These are phyloP conservation scores for Populus ilicifolia DNA, from an alignment of 345 rosid species.

Conservation along the genomic window DNA sequence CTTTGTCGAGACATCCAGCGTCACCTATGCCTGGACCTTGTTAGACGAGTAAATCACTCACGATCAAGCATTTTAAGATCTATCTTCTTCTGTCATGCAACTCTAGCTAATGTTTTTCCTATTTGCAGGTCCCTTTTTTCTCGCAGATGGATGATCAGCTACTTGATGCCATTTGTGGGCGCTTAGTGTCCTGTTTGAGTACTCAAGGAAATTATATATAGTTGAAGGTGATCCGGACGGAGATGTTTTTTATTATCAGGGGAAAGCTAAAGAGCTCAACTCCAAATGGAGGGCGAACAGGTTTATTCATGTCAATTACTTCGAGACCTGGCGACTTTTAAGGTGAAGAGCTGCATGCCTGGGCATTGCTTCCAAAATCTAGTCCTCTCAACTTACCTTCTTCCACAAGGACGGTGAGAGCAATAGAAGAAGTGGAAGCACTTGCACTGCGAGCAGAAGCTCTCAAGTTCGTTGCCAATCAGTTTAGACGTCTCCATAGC, in stretches of 20 bases:
- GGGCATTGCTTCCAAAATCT: conserved; percentile 90
- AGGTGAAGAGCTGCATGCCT: conserved; percentile 85
- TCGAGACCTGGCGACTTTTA: conserved; percentile 85
- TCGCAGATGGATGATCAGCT: conserved; percentile 95
- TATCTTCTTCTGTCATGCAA: neutral
- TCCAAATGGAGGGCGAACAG: conserved; percentile 86
- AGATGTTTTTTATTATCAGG: conserved; percentile 85
- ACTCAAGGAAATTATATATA: conserved; percentile 72
- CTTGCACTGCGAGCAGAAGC: conserved; percentile 86
- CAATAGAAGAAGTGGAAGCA: conserved; percentile 87
- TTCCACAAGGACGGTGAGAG: conserved; percentile 87
- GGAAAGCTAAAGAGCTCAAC: conserved; percentile 91
- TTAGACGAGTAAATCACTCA: conserved; percentile 38
- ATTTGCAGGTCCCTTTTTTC: conserved; percentile 72
- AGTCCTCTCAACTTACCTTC: conserved; percentile 59
- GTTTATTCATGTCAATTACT: conserved; percentile 80
- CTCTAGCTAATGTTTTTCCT: neutral
- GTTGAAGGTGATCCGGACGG: conserved; percentile 91
- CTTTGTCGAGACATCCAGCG: conserved; percentile 46
- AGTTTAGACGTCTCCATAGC: conserved; percentile 84
- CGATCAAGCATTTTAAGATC: neutral
- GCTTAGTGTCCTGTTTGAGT: conserved; percentile 68
- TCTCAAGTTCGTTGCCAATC: conserved; percentile 86
- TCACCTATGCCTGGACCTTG: conserved; percentile 53
- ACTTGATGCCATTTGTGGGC: conserved; percentile 92